These are phyloP conservation scores for Colletotrichum sp. DNA, from an alignment of 2,329 filamentous ascomycete species.

Conservation along the genomic window DNA sequence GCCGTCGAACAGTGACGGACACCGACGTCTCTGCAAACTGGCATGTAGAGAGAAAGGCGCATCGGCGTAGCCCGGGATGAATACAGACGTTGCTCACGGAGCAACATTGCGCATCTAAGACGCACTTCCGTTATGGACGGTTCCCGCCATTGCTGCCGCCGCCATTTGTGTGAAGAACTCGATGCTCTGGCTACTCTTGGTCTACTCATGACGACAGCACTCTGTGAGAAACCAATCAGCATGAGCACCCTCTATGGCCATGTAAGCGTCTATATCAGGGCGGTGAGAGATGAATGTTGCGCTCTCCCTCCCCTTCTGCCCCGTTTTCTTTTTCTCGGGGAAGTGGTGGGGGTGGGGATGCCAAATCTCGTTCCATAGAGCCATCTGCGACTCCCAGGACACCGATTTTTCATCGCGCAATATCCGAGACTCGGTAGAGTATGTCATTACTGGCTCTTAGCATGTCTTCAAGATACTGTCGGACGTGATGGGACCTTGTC, in stretches of 20 bases:
- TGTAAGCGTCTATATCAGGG: not conserved
- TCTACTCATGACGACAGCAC: rapidly evolving
- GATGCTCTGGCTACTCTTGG: rapidly evolving
- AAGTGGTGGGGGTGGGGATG: not conserved
- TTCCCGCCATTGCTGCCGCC: rapidly evolving
- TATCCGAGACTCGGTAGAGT: not conserved
- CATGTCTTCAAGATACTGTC: rapidly evolving
- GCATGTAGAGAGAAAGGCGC: not conserved
- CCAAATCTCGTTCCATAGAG: rapidly evolving
- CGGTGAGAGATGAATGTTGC: too few species aligned
- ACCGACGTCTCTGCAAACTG: not conserved
- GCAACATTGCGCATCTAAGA: not conserved
- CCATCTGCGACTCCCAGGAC: rapidly evolving
- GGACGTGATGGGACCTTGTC: too few species aligned
- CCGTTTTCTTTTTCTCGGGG: not conserved
- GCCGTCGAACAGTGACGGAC: not conserved
- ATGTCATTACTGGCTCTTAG: not conserved
- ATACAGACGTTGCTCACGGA: not conserved
- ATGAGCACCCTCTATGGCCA: not conserved
- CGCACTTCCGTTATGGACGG: not conserved
- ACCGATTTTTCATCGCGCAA: not conserved
- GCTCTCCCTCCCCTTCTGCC: not conserved
- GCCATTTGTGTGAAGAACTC: not conserved
- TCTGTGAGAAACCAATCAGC: not conserved
- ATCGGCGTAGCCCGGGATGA: not conserved